Evolutionary conservation across 2,329 filamentous ascomycete genomes (phyloP).

Genomic region (Exophiala mesophila): DNA sequence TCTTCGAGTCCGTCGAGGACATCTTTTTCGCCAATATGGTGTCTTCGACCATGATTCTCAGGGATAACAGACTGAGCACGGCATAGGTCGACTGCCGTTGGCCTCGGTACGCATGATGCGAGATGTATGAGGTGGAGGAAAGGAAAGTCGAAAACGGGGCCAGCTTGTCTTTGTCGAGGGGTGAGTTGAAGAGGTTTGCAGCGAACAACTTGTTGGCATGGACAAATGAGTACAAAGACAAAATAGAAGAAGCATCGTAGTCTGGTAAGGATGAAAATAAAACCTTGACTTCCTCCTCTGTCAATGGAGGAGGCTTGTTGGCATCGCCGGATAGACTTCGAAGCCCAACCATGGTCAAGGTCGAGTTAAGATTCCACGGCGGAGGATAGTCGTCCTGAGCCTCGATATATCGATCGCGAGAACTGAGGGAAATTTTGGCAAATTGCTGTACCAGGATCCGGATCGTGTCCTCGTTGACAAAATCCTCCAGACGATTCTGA

Average conservation of each 20-base stretch:
- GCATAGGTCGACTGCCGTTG: slow-evolving; percentile 73
- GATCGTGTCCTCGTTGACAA: slow-evolving; percentile 87
- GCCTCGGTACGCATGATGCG: slow-evolving; percentile 88
- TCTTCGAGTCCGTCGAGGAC: slow-evolving; percentile 71
- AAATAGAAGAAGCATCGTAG: slow-evolving; percentile 69
- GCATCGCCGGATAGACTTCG: slow-evolving; percentile 67
- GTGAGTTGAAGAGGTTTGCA: slow-evolving; percentile 65
- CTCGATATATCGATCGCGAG: slow-evolving; percentile 73
- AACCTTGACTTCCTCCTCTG: slow-evolving; percentile 74
- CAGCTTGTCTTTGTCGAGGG: slow-evolving; percentile 60
- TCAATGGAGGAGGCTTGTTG: slow-evolving; percentile 55
- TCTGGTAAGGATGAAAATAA: slow-evolving; percentile 77
- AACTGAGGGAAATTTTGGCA: slow-evolving; percentile 62
- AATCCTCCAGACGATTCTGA: slow-evolving; percentile 83
- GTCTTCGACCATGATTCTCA: slow-evolving; percentile 85
- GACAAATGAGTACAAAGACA: slow-evolving; percentile 88
- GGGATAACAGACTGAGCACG: slow-evolving; percentile 75
- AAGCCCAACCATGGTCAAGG: slow-evolving; percentile 78
- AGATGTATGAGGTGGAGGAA: slow-evolving; percentile 84
- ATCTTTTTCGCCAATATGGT: slow-evolving; percentile 74
- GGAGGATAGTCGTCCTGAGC: slow-evolving; percentile 87
- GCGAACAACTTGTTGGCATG: slow-evolving; percentile 95
- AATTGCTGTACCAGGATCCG: slow-evolving; percentile 73
- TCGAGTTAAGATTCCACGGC: slow-evolving; percentile 77
- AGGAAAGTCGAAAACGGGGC: slow-evolving; percentile 76